Conservation (phyloP, 495 filamentous ascomycete genomes). For the Podospora fimiseda region DNA sequence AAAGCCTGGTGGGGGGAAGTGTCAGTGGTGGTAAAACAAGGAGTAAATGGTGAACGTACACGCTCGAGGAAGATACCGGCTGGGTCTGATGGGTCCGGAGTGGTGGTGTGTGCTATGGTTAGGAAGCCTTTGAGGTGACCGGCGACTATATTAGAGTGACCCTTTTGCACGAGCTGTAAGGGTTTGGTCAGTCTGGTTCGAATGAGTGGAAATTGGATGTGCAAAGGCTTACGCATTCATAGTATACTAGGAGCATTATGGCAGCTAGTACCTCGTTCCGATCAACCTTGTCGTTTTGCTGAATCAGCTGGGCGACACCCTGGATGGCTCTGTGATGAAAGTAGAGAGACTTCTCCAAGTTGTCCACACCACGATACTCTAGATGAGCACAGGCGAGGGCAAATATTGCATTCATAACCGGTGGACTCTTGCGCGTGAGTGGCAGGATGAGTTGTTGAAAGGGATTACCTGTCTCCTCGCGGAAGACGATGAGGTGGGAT, state of each 20-base stretch:
- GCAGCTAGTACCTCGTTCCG: slow-evolving; percentile 54
- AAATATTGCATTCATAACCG: slow-evolving; percentile 53
- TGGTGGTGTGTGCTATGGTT: slow-evolving; percentile 48
- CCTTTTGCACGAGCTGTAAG: slow-evolving; percentile 51
- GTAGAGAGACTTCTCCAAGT: slow-evolving; percentile 50
- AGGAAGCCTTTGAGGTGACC: slow-evolving; percentile 55
- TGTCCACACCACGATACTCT: slow-evolving; percentile 51
- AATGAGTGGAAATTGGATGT: background rate
- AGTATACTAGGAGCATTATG: slow-evolving; percentile 58
- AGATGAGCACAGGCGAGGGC: slow-evolving; percentile 54
- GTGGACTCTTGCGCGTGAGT: slow-evolving; percentile 45
- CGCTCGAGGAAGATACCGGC: slow-evolving; percentile 52
- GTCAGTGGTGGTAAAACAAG: background rate
- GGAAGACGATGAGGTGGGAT: slow-evolving; percentile 57
- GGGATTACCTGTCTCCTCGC: slow-evolving; percentile 56
- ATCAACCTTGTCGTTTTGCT: slow-evolving; percentile 43
- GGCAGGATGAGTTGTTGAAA: slow-evolving; percentile 57
- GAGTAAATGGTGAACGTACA: slow-evolving; percentile 29
- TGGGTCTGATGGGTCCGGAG: slow-evolving; percentile 37
- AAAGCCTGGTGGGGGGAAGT: slow-evolving; percentile 43
- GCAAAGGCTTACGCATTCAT: slow-evolving; percentile 51
- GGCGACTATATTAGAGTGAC: slow-evolving; percentile 50
- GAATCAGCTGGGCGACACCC: slow-evolving; percentile 50
- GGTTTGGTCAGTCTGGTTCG: background rate
- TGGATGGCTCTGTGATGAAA: slow-evolving; percentile 55